Evolutionary conservation across 1,284 basidiomycete species (phyloP).

Genomic region (Austroboletus niveus): DNA sequence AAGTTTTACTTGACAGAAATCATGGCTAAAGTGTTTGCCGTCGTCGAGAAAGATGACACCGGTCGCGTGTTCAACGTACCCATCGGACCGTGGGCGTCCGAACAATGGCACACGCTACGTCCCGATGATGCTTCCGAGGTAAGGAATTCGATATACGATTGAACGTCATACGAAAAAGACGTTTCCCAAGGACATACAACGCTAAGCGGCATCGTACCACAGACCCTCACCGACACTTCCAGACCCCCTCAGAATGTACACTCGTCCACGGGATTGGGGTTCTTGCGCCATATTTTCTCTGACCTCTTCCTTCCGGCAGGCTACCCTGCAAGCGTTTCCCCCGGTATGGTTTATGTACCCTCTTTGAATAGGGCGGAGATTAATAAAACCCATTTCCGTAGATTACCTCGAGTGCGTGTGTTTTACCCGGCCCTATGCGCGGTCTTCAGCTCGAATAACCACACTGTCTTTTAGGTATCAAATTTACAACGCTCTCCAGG

Average conservation of each 20-base stretch:
- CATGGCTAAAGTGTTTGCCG: conserved; percentile 1
- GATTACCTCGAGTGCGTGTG: conserved; percentile 33
- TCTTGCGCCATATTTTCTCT: conserved; percentile 33
- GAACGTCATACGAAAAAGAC: conserved; percentile 4
- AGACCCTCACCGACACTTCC: conserved; percentile 2
- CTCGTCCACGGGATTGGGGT: background rate
- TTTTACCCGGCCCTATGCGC: background rate
- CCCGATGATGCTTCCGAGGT: conserved; percentile 9
- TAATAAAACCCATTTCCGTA: conserved; percentile 8
- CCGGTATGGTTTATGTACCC: conserved; percentile 39
- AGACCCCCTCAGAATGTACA: background rate
- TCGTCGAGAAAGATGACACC: conserved; percentile 25
- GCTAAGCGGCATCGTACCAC: conserved; percentile 4
- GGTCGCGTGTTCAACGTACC: conserved; percentile 24
- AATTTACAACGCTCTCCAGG: conserved; percentile 62
- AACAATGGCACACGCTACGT: background rate
- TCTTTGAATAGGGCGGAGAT: background rate
- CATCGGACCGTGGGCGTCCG: conserved; percentile 4
- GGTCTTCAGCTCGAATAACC: background rate
- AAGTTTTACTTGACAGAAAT: background rate
- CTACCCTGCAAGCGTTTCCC: conserved; percentile 57
- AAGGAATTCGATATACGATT: conserved; percentile 4
- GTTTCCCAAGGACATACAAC: background rate
- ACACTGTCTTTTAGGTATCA: conserved; percentile 46
- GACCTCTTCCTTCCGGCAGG: conserved; percentile 61